phyloP scores from a whole-genome alignment of 768 basidiomycete genomes.

The Bullera alba region DNA sequence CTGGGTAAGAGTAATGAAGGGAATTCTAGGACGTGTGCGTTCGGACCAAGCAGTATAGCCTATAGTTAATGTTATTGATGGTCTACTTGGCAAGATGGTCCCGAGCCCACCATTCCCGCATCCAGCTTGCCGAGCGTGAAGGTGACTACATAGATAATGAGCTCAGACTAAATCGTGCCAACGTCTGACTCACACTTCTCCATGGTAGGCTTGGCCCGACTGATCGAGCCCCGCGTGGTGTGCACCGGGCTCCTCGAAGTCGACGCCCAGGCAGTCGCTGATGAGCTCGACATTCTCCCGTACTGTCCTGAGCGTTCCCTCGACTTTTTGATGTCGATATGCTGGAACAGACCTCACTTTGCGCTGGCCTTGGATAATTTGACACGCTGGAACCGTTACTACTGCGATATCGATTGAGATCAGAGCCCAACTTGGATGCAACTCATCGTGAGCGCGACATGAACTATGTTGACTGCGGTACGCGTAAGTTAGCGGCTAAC shows the following conservation, averaged over 20 bases:
- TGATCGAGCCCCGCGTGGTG: neutral
- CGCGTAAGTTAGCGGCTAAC: too few relatives aligned
- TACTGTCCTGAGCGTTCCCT: too few relatives aligned
- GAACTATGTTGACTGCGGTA: too few relatives aligned
- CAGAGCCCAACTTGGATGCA: too few relatives aligned
- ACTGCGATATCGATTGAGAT: too few relatives aligned
- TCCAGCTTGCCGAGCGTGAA: slow-evolving; percentile 96
- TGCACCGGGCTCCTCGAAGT: neutral
- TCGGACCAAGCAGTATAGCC: slow-evolving; percentile 70
- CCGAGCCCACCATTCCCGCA: slow-evolving; percentile 56
- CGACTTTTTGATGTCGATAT: too few relatives aligned
- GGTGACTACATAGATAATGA: slow-evolving; percentile 23
- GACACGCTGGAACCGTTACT: too few relatives aligned
- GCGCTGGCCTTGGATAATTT: too few relatives aligned
- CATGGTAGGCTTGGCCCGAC: slow-evolving; percentile 17
- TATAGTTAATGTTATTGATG: slow-evolving; percentile 1
- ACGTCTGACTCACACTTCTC: slow-evolving; percentile 34
- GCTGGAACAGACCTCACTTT: too few relatives aligned
- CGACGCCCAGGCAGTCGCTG: too few relatives aligned
- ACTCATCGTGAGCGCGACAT: too few relatives aligned
- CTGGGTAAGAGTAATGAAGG: slow-evolving; percentile 82
- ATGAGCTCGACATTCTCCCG: too few relatives aligned
- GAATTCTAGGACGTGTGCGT: slow-evolving; percentile 95
- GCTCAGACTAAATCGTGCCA: slow-evolving; percentile 4
- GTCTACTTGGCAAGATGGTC: slow-evolving; percentile 17